Conservation (phyloP, 768 basidiomycete genomes). For the Lactarius indigo region DNA sequence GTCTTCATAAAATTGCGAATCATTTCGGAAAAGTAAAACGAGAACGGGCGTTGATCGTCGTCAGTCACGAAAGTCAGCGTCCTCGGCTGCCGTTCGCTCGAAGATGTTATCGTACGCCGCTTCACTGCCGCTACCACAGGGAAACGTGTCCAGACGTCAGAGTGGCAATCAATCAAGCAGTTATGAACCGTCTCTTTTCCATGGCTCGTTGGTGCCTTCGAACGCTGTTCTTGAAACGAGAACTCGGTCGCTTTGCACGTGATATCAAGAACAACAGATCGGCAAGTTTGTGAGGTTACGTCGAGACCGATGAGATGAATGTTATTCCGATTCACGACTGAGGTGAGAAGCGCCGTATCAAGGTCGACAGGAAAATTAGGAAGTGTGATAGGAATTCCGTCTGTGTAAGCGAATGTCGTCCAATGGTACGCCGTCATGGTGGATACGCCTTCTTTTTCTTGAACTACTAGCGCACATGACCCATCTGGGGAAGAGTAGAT, state of each 20-base stretch:
- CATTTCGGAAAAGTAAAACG: constrained; percentile 42
- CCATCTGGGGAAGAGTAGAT: constrained; percentile 51
- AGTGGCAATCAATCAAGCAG: constrained; percentile 1
- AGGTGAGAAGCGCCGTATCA: neutral
- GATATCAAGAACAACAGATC: constrained; percentile 47
- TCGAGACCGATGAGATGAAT: constrained; percentile 35
- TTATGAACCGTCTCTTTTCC: constrained; percentile 39
- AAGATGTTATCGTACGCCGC: neutral
- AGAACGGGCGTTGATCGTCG: constrained; percentile 35
- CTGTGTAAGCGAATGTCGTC: constrained; percentile 49
- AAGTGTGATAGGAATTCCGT: constrained; percentile 38
- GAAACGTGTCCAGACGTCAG: neutral
- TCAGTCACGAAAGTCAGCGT: too few relatives aligned
- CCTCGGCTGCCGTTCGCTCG: constrained; percentile 31
- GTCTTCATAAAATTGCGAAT: constrained; percentile 44
- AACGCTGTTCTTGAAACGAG: constrained; percentile 35
- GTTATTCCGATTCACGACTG: too few relatives aligned
- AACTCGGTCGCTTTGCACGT: constrained; percentile 46
- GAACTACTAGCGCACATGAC: constrained; percentile 43
- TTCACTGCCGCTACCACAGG: neutral
- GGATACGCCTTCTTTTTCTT: constrained; percentile 14
- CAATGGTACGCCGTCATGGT: constrained; percentile 47
- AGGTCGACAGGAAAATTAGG: constrained; percentile 20
- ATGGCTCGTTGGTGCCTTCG: constrained; percentile 23
- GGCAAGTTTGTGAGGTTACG: constrained; percentile 30